Evolutionary conservation across 768 basidiomycete species (phyloP).

Genomic region (Scleroderma bovista): DNA sequence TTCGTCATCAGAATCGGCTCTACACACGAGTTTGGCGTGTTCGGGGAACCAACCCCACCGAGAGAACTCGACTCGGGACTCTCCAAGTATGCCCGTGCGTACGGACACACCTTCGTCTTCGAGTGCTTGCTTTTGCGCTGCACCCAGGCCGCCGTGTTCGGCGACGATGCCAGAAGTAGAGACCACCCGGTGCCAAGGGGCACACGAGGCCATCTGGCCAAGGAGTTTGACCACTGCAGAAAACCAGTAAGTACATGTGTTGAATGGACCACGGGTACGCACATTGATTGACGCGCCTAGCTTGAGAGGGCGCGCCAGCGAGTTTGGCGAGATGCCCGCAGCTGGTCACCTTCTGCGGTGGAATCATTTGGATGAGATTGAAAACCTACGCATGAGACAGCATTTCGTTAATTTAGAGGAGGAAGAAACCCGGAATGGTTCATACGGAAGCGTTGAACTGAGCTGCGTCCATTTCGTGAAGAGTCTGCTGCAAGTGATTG

Average conservation of each 20-base stretch:
- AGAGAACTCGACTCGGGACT: conserved; percentile 48
- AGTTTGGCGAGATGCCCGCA: conserved; percentile 78
- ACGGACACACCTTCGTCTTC: conserved; percentile 76
- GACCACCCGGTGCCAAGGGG: conserved; percentile 79
- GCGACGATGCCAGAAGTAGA: conserved; percentile 64
- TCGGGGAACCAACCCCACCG: conserved; percentile 63
- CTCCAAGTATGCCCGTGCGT: conserved; percentile 43
- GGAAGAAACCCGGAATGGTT: no score
- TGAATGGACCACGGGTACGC: conserved; percentile 1
- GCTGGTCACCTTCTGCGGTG: conserved; percentile 59
- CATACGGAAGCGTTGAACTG: conserved; percentile 17
- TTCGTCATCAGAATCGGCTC: conserved; percentile 12
- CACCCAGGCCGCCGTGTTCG: conserved; percentile 65
- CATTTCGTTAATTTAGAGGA: background rate
- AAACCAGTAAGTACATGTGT: background rate
- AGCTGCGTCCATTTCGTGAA: conserved; percentile 9
- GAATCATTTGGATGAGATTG: conserved; percentile 59
- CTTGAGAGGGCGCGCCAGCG: conserved; percentile 68
- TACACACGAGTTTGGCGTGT: conserved; percentile 2
- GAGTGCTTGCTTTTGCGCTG: conserved; percentile 61
- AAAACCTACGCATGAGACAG: conserved; percentile 48
- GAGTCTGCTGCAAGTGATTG: background rate
- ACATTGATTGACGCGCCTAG: conserved; percentile 82
- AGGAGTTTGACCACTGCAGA: conserved; percentile 65
- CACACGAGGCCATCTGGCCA: conserved; percentile 49